Evolutionary conservation across 371 early-diverging fungal genomes (phyloP), one percentile per base, ranked within the genome.

Genomic region (Parasitella parasitica): DNA sequence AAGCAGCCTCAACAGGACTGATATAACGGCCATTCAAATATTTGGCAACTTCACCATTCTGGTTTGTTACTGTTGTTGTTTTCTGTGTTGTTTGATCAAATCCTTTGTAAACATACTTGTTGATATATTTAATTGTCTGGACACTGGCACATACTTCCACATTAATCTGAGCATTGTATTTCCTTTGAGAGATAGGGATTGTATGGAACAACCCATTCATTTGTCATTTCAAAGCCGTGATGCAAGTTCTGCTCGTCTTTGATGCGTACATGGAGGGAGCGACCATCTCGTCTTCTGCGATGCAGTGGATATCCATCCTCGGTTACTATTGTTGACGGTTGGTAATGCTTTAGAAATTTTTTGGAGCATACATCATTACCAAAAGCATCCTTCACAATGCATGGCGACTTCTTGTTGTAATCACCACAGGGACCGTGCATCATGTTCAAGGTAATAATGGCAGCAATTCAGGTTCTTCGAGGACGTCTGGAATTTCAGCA

Each of bases 111-210:
- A 79, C 62, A 43, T 79, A 76, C 46, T 74, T 80, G 63, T 66
- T 72, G 7, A 76, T 61, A 52, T 76, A 76, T 46, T 76, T 80
- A 12, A 80, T 64, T 0, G 70, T 67, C 1, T 48, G 16, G 11
- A 71, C 41, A 8, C 63, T 59, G 2, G 39, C n/a, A 56, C 76
- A 77, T 1, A 70, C 57, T 53, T 77, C 75, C 0, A 81, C 72
- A 52, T 81, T 74, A 36, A 76, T 74, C 48, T 77, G 72, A 0
- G 76, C 72, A 41, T 72, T 62, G 62, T 74, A 81, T 56, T 76
- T 81, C 0, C 72, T 70, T 8, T n/a, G 20, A 26, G 1, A 77
- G 59, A 22, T 54, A 77, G 0, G 39, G 70, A 35, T 70, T 80
- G 34, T 77, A 54, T 1, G 74, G 76, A 1, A 76, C 69, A 18